Evolutionary conservation across 768 basidiomycete genomes (phyloP), one percentile per base, ranked within the genome.

Genomic region (Termitomyces sp.): DNA sequence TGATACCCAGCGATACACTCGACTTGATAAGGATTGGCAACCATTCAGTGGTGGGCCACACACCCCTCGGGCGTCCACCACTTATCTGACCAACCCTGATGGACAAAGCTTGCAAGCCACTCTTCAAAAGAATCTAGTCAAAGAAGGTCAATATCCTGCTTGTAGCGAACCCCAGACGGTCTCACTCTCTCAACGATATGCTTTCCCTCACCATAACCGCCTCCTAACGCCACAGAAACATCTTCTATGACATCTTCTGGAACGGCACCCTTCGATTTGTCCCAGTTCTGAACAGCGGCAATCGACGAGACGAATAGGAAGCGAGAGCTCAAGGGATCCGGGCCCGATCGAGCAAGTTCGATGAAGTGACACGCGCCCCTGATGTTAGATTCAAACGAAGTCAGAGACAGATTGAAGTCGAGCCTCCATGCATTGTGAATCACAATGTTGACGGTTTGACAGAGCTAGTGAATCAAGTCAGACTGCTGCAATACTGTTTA

Each of bases 351-450:
- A 32, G 65, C 65, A 14, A 72, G 64, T 50, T 75, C 70, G 16
- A 48, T 30, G 28, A 48, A 48, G 47, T 48, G 47, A 30, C 47
- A 30, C 9, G 47, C 26, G 7, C 47, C 28, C 47, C 12, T 30
- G n/a, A 48, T 48, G 2, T 48, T 48, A 12, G 28, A 12, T n/a
- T 48, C 47, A 56, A 72, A 77, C 2, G 76, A 76, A 0, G 59
- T 30, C 3, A 78, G 62, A 0, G 72, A 65, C 9, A 73, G 58
- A 38, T 78, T 77, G 62, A 79, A 78, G 51, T 80, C 70, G 4
- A 80, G 63, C 9, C 68, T 61, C 77, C 74, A 78, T 0, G 73
- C 77, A 43, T 74, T 73, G 54, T 74, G 69, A 0, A 75, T 67
- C n/a, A 75, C 65, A 20, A 63, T 54, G 1, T 68, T 70, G 7